phyloP scores from a whole-genome alignment of 768 basidiomycete species.

The Cyathus striatus region DNA sequence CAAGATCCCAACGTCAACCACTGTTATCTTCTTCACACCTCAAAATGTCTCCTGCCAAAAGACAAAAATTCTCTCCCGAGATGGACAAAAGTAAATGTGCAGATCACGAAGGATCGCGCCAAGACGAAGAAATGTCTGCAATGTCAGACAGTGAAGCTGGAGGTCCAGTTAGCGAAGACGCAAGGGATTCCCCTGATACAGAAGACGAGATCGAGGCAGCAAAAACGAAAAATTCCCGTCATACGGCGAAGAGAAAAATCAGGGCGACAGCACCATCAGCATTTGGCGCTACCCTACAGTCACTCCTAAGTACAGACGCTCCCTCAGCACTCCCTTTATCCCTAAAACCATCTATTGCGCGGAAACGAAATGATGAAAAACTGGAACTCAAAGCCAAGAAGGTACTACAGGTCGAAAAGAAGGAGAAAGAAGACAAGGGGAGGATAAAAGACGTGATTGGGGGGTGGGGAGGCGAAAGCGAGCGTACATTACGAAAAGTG shows the following conservation, averaged over 20 bases:
- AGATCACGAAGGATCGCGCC: constrained; percentile 4
- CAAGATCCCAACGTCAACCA: no score
- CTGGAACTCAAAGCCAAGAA: constrained; percentile 69
- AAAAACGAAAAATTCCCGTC: constrained; percentile 62
- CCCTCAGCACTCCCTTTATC: constrained; percentile 72
- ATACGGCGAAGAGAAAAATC: constrained; percentile 80
- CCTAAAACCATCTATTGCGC: constrained; percentile 67
- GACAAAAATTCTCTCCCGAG: constrained; percentile 35
- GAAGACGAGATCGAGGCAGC: constrained; percentile 60
- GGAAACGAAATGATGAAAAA: constrained; percentile 72
- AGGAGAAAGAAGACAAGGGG: constrained; percentile 68
- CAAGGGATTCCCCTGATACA: constrained; percentile 36
- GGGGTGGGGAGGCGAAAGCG: constrained; percentile 86
- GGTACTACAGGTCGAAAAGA: constrained; percentile 64
- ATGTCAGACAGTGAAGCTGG: constrained; percentile 13
- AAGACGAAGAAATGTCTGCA: constrained; percentile 9
- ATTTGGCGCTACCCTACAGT: constrained; percentile 73
- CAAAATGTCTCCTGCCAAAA: constrained; percentile 51
- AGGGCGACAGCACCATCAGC: constrained; percentile 70
- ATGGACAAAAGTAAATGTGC: constrained; percentile 9
- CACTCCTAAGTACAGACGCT: constrained; percentile 64
- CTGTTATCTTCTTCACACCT: no score
- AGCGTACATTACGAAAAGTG: constrained; percentile 72
- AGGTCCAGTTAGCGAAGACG: constrained; percentile 15
- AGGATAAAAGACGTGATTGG: constrained; percentile 69